These are phyloP conservation scores for Yamagishiella unicocca DNA, from an alignment of 139 green algal species.

Conservation along the genomic window DNA sequence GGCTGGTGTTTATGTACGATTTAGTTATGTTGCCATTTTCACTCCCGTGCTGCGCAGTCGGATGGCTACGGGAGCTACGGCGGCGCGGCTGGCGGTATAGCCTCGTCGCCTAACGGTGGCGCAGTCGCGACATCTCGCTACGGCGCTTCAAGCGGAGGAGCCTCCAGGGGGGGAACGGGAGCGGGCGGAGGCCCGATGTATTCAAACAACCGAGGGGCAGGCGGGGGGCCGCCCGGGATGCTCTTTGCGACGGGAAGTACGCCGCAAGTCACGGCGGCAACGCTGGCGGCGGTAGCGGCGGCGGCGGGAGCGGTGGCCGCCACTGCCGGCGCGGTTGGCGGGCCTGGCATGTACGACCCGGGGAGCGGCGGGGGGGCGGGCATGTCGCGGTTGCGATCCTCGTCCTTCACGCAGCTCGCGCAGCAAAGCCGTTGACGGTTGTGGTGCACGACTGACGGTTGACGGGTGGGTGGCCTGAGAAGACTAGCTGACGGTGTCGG, in stretches of 20 bases:
- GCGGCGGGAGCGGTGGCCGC: background rate
- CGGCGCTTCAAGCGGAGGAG: background rate
- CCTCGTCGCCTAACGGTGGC: no score
- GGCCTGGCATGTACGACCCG: background rate
- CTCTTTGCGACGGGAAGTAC: slow-evolving; percentile 4
- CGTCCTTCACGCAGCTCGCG: background rate
- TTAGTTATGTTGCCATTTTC: no score
- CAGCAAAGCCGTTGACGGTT: background rate
- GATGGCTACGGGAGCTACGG: background rate
- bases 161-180: no score
- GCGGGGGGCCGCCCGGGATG: background rate
- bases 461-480: no score
- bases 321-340: background rate
- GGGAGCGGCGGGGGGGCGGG: background rate
- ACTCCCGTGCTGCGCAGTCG: no score
- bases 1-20: no score
- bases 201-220: background rate
- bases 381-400: background rate
- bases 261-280: background rate
- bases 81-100: no score
- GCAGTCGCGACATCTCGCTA: background rate
- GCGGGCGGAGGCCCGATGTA: background rate
- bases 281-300: background rate
- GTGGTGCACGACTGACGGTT: no score
- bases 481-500: no score